These are phyloP conservation scores for Nematocida sp. DNA, from an alignment of 371 early-diverging fungal species.

Conservation along the genomic window DNA sequence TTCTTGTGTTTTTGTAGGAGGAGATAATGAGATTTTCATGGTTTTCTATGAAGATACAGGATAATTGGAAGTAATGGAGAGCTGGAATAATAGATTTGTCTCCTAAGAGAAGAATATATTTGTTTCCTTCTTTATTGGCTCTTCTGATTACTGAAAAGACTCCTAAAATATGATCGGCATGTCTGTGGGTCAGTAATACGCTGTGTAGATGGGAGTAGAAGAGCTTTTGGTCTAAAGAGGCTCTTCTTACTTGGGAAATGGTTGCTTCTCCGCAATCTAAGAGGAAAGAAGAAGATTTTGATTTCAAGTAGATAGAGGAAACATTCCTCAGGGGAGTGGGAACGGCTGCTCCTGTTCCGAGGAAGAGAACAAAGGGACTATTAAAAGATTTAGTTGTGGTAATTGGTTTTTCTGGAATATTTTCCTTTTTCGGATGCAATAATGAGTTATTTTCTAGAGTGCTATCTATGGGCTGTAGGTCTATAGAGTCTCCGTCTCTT, in stretches of 20 bases:
- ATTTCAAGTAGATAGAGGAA: slow-evolving; percentile 67
- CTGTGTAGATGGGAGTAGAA: slow-evolving; percentile 68
- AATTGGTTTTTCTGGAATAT: too few relatives aligned
- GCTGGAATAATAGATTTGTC: slow-evolving; percentile 51
- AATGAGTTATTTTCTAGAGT: too few relatives aligned
- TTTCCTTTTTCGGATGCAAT: too few relatives aligned
- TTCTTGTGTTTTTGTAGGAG: too few relatives aligned
- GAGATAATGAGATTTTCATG: background rate
- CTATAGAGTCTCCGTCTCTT: too few relatives aligned
- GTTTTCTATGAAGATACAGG: slow-evolving; percentile 42
- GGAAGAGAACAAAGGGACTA: too few relatives aligned
- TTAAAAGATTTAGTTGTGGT: too few relatives aligned
- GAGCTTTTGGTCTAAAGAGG: slow-evolving; percentile 68
- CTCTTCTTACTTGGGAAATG: slow-evolving; percentile 77
- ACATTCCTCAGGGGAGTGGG: slow-evolving; percentile 92
- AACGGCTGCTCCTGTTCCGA: slow-evolving; percentile 89
- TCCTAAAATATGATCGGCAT: slow-evolving; percentile 98
- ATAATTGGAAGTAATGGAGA: slow-evolving; percentile 37
- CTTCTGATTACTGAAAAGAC: slow-evolving; percentile 54
- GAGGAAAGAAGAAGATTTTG: slow-evolving; percentile 64
- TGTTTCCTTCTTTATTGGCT: background rate
- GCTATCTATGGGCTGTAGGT: too few relatives aligned
- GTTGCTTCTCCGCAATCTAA: slow-evolving; percentile 97
- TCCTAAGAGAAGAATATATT: slow-evolving; percentile 26
- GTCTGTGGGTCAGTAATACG: slow-evolving; percentile 88